A percentile compares a stretch with the other conserved stretches of the same genome.
Evolutionary conservation across 2,329 filamentous ascomycete genomes (phyloP).

Genomic region (Pseudogymnoascus sp.): DNA sequence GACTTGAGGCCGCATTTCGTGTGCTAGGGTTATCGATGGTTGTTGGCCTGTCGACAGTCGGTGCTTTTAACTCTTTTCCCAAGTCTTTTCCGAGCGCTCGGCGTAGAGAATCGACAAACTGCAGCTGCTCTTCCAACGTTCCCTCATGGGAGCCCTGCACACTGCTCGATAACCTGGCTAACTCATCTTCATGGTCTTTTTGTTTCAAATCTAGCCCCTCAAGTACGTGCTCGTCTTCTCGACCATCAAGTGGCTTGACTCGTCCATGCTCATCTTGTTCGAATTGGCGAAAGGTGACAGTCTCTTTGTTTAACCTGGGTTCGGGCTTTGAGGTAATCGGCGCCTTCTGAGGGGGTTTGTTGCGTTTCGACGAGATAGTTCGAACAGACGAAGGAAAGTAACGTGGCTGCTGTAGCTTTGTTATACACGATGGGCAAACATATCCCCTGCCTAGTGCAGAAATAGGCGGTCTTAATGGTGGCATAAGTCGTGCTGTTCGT

Average conservation of each 20-base stretch:
- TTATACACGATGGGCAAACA: conserved; percentile 28
- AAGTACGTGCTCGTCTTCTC: not conserved
- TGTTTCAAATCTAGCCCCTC: not conserved
- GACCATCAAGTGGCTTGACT: not conserved
- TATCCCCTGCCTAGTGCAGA: conserved; percentile 19
- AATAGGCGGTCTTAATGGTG: conserved; percentile 9
- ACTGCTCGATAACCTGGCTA: not conserved
- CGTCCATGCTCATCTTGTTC: conserved; percentile 6
- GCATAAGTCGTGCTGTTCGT: conserved; percentile 9
- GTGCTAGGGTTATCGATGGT: not conserved
- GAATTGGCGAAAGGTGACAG: not conserved
- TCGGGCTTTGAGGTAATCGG: not conserved
- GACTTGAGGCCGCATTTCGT: not conserved
- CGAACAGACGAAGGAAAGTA: conserved; percentile 4
- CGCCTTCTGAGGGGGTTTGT: not conserved
- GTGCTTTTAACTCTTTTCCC: not conserved
- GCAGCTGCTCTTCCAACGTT: not conserved
- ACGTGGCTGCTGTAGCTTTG: conserved; percentile 20
- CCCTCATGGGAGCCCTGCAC: conserved; percentile 1
- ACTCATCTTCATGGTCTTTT: conserved; percentile 4
- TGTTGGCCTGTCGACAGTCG: not conserved
- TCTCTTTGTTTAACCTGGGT: not conserved
- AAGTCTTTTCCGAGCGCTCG: not conserved
- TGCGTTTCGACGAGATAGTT: conserved; percentile 1
- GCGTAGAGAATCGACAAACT: not conserved